These are phyloP conservation scores for Yamadazyma olivae DNA, from an alignment of 805 yeast species.

Conservation along the genomic window DNA sequence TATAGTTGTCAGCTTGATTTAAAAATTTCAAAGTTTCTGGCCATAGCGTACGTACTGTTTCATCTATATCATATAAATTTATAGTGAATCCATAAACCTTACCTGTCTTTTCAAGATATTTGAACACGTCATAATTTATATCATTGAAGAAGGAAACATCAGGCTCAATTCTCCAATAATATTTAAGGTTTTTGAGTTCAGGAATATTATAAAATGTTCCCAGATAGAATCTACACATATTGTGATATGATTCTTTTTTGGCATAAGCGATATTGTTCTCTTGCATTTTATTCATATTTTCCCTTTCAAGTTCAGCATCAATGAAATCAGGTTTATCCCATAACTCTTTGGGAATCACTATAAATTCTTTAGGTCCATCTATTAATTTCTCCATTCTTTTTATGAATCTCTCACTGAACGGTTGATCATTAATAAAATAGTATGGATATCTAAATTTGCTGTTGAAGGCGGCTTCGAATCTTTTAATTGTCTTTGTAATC, in stretches of 20 bases:
- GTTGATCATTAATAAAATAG: slow-evolving; percentile 71
- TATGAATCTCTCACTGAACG: slow-evolving; percentile 60
- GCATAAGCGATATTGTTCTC: slow-evolving; percentile 59
- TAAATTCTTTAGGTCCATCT: slow-evolving; percentile 32
- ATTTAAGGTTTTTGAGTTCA: slow-evolving; percentile 55
- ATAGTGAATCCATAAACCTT: slow-evolving; percentile 75
- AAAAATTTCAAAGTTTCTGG: slow-evolving; percentile 63
- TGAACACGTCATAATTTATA: slow-evolving; percentile 73
- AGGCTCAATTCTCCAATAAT: slow-evolving; percentile 85
- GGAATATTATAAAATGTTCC: slow-evolving; percentile 63
- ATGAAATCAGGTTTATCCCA: slow-evolving; percentile 65
- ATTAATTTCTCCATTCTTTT: slow-evolving; percentile 32
- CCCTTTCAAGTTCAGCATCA: slow-evolving; percentile 41
- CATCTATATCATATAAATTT: slow-evolving; percentile 66
- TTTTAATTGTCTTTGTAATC: slow-evolving; percentile 51
- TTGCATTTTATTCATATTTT: slow-evolving; percentile 38
- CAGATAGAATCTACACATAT: slow-evolving; percentile 82
- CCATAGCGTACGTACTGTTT: slow-evolving; percentile 63
- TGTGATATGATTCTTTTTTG: slow-evolving; percentile 60
- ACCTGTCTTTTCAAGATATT: slow-evolving; percentile 62
- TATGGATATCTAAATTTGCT: slow-evolving; percentile 74
- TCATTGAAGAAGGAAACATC: slow-evolving; percentile 63
- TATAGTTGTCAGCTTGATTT: slow-evolving; percentile 51
- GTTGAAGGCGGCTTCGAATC: slow-evolving; percentile 66
- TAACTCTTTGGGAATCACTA: slow-evolving; percentile 35